These are phyloP conservation scores for Coemansia sp. DNA, from an alignment of 192 early-diverging fungal species.

Conservation along the genomic window DNA sequence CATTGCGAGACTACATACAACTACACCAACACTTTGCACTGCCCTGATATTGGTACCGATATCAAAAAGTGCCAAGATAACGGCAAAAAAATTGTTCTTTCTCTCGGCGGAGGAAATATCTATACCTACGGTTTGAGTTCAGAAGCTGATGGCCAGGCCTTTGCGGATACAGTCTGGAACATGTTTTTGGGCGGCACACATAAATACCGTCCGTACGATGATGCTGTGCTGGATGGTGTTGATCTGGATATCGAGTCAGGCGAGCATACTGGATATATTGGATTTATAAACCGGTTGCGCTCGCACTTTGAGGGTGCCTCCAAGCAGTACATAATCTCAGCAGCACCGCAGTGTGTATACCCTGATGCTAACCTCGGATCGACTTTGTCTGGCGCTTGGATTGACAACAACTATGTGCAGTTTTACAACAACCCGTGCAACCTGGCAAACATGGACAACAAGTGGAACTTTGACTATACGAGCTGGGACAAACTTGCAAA, in stretches of 20 bases:
- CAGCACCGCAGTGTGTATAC: conserved; percentile 73
- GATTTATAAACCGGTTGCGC: conserved; percentile 60
- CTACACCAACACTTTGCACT: conserved; percentile 62
- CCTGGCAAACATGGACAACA: conserved; percentile 48
- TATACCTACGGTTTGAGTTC: conserved; percentile 59
- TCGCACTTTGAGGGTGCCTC: conserved; percentile 44
- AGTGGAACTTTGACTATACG: conserved; percentile 68
- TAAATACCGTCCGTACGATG: conserved; percentile 63
- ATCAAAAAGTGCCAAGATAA: conserved; percentile 69
- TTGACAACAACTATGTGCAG: conserved; percentile 70
- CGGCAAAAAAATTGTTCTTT: conserved; percentile 73
- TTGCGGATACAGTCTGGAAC: conserved; percentile 74
- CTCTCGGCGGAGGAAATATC: conserved; percentile 68
- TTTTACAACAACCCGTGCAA: conserved; percentile 82
- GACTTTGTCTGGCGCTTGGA: conserved; percentile 55
- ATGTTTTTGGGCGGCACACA: conserved; percentile 68
- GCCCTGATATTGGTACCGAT: conserved; percentile 64
- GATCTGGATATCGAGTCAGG: conserved; percentile 73
- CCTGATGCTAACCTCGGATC: conserved; percentile 63
- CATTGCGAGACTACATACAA: conserved; percentile 60
- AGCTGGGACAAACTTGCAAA: conserved; percentile 66
- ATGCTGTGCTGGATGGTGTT: conserved; percentile 70
- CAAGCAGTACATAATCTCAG: conserved; percentile 61
- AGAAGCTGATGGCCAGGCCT: conserved; percentile 54
- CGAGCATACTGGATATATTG: conserved; percentile 53